Conservation (phyloP, 306 rosid species). For the Sicyos edulis region DNA sequence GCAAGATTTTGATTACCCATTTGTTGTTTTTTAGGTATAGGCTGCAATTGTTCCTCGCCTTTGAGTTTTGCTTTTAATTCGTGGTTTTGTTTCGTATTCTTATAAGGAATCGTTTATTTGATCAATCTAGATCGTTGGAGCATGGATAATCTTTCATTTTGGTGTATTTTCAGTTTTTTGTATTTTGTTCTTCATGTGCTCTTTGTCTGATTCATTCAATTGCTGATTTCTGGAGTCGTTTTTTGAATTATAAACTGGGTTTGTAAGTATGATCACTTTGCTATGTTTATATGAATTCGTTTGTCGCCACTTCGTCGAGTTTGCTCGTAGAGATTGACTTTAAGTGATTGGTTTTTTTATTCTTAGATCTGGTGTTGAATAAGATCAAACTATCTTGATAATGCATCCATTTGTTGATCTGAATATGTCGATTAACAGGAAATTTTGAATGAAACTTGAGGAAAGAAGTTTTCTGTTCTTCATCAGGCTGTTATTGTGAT, state of each 20-base stretch:
- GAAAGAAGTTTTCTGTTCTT: neutral
- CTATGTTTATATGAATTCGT: neutral
- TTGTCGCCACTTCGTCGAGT: neutral
- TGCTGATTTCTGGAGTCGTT: neutral
- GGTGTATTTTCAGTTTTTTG: neutral
- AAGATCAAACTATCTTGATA: neutral
- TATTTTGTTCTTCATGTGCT: neutral
- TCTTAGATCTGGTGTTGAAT: conserved; percentile 8
- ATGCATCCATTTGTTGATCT: conserved; percentile 7
- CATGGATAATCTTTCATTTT: neutral
- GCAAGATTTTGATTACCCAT: neutral
- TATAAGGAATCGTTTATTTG: neutral
- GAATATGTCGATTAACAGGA: neutral
- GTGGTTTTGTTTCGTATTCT: neutral
- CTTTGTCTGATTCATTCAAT: neutral
- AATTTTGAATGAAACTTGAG: neutral
- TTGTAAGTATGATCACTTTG: neutral
- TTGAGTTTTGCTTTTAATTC: neutral
- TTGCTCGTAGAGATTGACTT: neutral
- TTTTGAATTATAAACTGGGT: neutral
- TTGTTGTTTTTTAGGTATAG: conserved; percentile 10
- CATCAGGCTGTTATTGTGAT: neutral
- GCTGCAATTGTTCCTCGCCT: neutral
- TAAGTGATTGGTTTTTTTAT: neutral
- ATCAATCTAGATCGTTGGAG: neutral